Evolutionary conservation across 805 yeast species (phyloP).

Genomic region (Ogataea glucozyma): DNA sequence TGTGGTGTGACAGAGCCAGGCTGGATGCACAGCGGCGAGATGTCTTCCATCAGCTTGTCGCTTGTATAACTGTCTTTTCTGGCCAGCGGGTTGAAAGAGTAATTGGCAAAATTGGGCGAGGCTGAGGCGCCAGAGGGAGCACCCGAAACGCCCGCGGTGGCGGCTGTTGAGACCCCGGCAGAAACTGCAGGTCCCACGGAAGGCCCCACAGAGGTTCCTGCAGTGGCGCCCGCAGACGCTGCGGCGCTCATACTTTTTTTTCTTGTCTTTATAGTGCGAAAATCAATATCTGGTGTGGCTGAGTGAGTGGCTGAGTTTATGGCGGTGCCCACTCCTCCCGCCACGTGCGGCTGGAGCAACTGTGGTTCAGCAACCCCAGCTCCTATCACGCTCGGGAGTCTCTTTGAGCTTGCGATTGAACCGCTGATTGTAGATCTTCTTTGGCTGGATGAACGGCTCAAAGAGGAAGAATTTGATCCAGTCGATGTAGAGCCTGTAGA

Average conservation of each 20-base stretch:
- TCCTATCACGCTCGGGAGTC: constrained; percentile 22
- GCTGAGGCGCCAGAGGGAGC: not conserved
- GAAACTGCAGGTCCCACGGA: no score
- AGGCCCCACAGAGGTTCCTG: not conserved
- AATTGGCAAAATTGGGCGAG: constrained; percentile 23
- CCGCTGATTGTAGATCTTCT: constrained; percentile 30
- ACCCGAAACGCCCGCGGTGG: no score
- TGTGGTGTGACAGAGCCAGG: constrained; percentile 6
- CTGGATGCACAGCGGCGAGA: constrained; percentile 21
- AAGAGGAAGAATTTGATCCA: constrained; percentile 22
- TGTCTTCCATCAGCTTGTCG: constrained; percentile 17
- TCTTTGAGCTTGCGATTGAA: constrained; percentile 25
- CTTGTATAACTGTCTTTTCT: constrained; percentile 14
- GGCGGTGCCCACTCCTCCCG: no score
- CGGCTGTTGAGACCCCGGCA: no score
- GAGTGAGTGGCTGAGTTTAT: constrained; percentile 5
- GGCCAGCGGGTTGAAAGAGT: constrained; percentile 18
- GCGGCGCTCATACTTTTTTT: constrained; percentile 13
- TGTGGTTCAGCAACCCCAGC: constrained; percentile 11
- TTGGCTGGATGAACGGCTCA: constrained; percentile 26
- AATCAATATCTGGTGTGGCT: constrained; percentile 11
- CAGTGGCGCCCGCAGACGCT: not conserved
- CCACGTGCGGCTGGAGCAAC: constrained; percentile 6
- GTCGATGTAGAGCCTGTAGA: constrained; percentile 20
- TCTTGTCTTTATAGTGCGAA: constrained; percentile 20